Evolutionary conservation across 2,329 filamentous ascomycete genomes (phyloP).

Genomic region (Colletotrichum spaethianum): DNA sequence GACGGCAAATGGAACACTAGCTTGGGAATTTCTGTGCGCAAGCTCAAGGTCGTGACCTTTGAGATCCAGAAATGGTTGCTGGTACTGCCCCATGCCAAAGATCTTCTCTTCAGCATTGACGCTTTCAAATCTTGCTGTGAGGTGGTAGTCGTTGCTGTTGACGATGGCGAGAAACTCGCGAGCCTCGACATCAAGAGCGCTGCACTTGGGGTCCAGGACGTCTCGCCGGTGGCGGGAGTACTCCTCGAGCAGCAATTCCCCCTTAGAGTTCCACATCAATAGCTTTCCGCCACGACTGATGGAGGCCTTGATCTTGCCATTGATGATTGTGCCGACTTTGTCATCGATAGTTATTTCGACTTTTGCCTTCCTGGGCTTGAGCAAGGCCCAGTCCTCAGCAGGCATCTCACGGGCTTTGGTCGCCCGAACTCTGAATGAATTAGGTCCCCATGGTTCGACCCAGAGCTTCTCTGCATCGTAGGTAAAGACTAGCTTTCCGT

Average conservation of each 20-base stretch:
- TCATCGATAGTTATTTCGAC: conserved; percentile 44
- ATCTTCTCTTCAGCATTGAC: conserved; percentile 68
- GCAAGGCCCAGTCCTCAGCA: conserved; percentile 56
- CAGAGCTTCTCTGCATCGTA: conserved; percentile 63
- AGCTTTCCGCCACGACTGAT: conserved; percentile 50
- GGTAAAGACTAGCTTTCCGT: conserved; percentile 41
- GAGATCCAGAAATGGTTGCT: conserved; percentile 71
- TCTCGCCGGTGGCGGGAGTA: conserved; percentile 48
- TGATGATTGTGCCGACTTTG: conserved; percentile 44
- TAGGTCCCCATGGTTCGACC: conserved; percentile 63
- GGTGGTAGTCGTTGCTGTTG: conserved; percentile 63
- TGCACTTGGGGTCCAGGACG: conserved; percentile 67
- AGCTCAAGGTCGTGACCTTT: conserved; percentile 73
- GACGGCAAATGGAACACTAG: conserved; percentile 71
- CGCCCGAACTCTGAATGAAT: conserved; percentile 62
- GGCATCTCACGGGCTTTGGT: conserved; percentile 56
- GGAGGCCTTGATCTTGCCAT: conserved; percentile 50
- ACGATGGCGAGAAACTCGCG: conserved; percentile 68
- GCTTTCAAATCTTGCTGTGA: conserved; percentile 70
- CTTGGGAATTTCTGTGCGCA: conserved; percentile 74
- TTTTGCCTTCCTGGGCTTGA: conserved; percentile 31
- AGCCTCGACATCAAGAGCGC: conserved; percentile 66
- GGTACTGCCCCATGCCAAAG: conserved; percentile 77
- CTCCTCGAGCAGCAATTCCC: conserved; percentile 50
- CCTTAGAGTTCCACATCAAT: conserved; percentile 46